Conservation (phyloP, 495 filamentous ascomycete genomes). For the Sordaria brevicollis region DNA sequence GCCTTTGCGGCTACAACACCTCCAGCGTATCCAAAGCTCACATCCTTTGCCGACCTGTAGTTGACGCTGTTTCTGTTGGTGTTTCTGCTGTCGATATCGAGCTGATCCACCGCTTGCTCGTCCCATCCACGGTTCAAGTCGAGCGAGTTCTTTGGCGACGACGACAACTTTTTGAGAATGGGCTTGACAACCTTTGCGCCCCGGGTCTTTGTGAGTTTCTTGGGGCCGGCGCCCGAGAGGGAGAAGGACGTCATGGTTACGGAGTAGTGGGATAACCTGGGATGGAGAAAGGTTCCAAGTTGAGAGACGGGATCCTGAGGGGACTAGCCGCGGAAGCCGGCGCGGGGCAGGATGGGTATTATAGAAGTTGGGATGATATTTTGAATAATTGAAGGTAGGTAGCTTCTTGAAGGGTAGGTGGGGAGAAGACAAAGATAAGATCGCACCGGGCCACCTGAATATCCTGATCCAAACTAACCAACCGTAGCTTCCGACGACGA, state of each 20-base stretch:
- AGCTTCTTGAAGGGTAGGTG: not conserved
- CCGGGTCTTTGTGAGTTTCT: conserved; percentile 34
- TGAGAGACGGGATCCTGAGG: not conserved
- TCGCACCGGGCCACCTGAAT: not conserved
- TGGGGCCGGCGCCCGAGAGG: conserved; percentile 16
- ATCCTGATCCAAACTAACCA: not conserved
- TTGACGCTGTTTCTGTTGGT: conserved; percentile 6
- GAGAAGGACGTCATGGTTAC: conserved; percentile 28
- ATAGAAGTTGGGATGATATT: conserved; percentile 9
- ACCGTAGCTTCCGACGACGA: not conserved
- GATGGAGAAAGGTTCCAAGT: not conserved
- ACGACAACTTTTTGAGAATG: conserved; percentile 43
- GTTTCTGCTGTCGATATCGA: conserved; percentile 6
- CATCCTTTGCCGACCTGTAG: conserved; percentile 17
- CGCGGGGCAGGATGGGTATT: not conserved
- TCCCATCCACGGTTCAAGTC: conserved; percentile 42
- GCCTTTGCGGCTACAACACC: not conserved
- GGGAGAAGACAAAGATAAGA: not conserved
- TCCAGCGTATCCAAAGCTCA: conserved; percentile 16
- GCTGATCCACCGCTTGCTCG: conserved; percentile 33
- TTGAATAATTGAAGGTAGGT: not conserved
- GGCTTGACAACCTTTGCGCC: conserved; percentile 37
- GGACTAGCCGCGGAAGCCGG: not conserved
- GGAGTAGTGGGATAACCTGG: conserved; percentile 3
- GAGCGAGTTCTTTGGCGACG: conserved; percentile 42